Base-by-base conservation (phyloP, 2,329 filamentous ascomycete genomes). In the Aschersonia sp. region DNA sequence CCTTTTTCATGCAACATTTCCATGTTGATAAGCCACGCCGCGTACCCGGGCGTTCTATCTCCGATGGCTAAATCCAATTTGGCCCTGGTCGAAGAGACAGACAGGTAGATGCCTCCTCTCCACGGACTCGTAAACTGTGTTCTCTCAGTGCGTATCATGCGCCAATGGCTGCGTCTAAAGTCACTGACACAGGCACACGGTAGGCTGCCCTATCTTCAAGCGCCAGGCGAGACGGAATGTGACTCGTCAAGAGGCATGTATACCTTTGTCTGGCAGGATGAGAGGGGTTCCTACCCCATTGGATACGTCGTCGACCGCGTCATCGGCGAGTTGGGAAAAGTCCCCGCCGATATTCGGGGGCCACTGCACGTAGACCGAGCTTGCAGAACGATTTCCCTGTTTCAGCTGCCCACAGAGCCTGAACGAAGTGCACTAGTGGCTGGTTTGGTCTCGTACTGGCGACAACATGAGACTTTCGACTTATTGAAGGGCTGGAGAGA, bases 401-500 rank as follows among this genome's bases (percentile, higher is more conserved):
- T 81, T 49, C 68, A 69, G 9, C 72, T 76, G 11, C 62, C 69
- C 22, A 81, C 74, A 1, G 79, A 82, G 45, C 65, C 70, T 12
- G 73, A 47, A 31, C 45, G 45, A 35, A 47, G 31, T 4, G 41
- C 41, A 14, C 37, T 1, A 37, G 45, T 41, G 14, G 41, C 45
- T 11, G 12, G n/a, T 44, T 14, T 47, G 30, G 42, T 30, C 29
- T 60, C 69, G 2, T 76, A 83, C 54, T 86, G 89, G 73, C 79
- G 82, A 14, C 68, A 76, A n/a, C 73, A 76, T n/a, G 68, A 74
- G 6, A 77, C 76, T 1, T 97, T 97, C 60, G 69, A 77, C 40
- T 71, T 94, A 1, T 72, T 97, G 12, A 69, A 70, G 14, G 84
- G 84, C 50, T 95, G 88, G 88, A 76, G 87, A 41, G 69, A 86